Conservation (phyloP, 1,284 basidiomycete genomes). For the Tausonia pullulans region DNA sequence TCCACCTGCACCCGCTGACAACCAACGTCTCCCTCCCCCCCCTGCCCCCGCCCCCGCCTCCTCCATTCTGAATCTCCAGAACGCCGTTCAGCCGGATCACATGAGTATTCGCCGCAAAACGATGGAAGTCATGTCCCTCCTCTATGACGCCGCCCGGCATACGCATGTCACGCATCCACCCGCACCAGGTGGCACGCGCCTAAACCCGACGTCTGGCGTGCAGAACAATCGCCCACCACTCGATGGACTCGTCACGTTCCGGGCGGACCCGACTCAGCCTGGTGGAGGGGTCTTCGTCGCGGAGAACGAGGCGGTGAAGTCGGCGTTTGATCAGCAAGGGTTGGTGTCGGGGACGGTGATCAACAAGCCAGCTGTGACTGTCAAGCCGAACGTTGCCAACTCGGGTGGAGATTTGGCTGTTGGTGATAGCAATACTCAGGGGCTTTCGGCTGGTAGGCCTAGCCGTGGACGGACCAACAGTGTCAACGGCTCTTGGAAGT, state of each 20-base stretch:
- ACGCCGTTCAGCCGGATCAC: conserved; percentile 60
- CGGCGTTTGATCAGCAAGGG: background rate
- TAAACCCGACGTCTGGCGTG: conserved; percentile 40
- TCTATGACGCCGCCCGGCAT: conserved; percentile 81
- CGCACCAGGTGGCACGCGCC: conserved; percentile 38
- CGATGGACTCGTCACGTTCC: conserved; percentile 23
- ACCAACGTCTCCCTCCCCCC: too few species aligned
- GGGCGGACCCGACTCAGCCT: conserved; percentile 42
- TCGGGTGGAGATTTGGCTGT: too few species aligned
- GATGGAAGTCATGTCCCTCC: conserved; percentile 76
- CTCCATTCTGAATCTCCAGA: background rate
- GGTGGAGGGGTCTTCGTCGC: conserved; percentile 77
- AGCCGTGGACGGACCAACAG: background rate
- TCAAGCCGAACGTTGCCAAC: too few species aligned
- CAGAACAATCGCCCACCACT: conserved; percentile 27
- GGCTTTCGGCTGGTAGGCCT: background rate
- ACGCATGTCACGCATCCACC: conserved; percentile 33
- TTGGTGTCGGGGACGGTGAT: background rate
- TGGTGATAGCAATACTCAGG: background rate
- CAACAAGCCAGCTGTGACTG: too few species aligned
- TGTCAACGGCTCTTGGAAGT: background rate
- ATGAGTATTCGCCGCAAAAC: conserved; percentile 89
- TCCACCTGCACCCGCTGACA: too few species aligned
- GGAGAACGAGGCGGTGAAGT: conserved; percentile 22
- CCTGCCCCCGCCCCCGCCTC: too few species aligned